Evolutionary conservation across 257 asterid species (phyloP), one percentile per base, ranked within the genome.

Genomic region (Solanum gracilifrons): DNA sequence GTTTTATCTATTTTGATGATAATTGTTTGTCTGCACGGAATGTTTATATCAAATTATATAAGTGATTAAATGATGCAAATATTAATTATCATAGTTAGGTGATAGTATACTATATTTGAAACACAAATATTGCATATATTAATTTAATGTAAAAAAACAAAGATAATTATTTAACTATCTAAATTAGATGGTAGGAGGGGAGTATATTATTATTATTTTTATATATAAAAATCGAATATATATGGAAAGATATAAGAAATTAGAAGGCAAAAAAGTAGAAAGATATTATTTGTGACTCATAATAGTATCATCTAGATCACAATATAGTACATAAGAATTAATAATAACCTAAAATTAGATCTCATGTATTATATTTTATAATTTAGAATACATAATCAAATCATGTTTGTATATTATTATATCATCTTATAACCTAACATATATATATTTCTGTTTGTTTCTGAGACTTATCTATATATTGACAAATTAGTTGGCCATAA

Each of bases 21-120:
- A 62, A 62, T 23, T 62, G 0, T 62, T 62, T 23, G 7, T 10
- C 1, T 9, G 16, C 31, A 2, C 13, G 0, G 0, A 9, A 9
- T 23, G 0, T 60, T 10, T 60, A 3, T 60, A 60, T 60, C 25
- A 60, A 21, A 23, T 60, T 60, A 8, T 60, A 60, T 4, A 58
- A 58, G 27, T 58, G 71, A n/a, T 62, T 62, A 62, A 62, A 62
- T 62, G 71, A 62, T 62, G 31, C 16, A n/a, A 62, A n/a, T 62
- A 62, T 62, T 21, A 62, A 62, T 62, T 60, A 60, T 60, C 69
- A 60, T 60, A 0, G 29, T 60, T 60, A 60, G 27, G 29, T 21
- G 69, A 8, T 21, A 55, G 64, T 60, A 21, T 60, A 21, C 27
- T 21, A 20, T 60, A 60, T 60, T 60, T 60, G 68, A 60, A 60